Conservation (phyloP, 2,329 filamentous ascomycete species). For the Magnaporthiopsis incrustans region DNA sequence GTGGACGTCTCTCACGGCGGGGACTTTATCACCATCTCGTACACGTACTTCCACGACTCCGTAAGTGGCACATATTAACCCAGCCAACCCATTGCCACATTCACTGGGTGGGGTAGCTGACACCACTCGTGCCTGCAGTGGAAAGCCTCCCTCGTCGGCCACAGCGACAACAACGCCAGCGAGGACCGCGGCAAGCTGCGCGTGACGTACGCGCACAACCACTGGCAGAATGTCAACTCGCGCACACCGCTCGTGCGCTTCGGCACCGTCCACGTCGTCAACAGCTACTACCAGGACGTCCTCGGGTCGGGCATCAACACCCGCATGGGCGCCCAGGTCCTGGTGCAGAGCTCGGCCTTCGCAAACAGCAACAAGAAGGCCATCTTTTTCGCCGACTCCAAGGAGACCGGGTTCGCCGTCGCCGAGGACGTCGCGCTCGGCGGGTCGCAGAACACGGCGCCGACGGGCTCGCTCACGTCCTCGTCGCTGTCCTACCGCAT, state of each 20-base stretch:
- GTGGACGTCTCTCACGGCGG: conserved; percentile 55
- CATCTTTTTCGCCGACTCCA: conserved; percentile 31
- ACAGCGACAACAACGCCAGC: conserved; percentile 48
- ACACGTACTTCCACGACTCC: conserved; percentile 39
- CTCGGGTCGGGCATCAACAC: conserved; percentile 45
- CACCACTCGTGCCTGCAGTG: conserved; percentile 6
- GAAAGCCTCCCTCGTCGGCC: conserved; percentile 52
- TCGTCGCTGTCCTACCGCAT: conserved; percentile 45
- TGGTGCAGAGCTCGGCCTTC: conserved; percentile 48
- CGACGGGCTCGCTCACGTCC: conserved; percentile 38
- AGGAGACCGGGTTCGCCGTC: conserved; percentile 31
- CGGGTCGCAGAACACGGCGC: conserved; percentile 37
- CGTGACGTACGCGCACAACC: conserved; percentile 61
- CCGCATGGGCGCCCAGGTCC: conserved; percentile 47
- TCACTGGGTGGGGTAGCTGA: background rate
- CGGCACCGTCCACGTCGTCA: conserved; percentile 51
- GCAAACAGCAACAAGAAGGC: conserved; percentile 28
- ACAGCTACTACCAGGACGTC: conserved; percentile 38
- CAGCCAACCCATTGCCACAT: background rate
- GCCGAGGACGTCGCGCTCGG: conserved; percentile 35
- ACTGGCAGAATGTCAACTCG: conserved; percentile 56
- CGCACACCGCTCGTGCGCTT: conserved; percentile 57
- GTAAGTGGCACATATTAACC: background rate
- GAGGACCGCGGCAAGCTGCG: conserved; percentile 55
- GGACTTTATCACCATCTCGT: conserved; percentile 49